phyloP scores from a whole-genome alignment of 2,329 filamentous ascomycete species.

The Pseudogymnoascus sp. region DNA sequence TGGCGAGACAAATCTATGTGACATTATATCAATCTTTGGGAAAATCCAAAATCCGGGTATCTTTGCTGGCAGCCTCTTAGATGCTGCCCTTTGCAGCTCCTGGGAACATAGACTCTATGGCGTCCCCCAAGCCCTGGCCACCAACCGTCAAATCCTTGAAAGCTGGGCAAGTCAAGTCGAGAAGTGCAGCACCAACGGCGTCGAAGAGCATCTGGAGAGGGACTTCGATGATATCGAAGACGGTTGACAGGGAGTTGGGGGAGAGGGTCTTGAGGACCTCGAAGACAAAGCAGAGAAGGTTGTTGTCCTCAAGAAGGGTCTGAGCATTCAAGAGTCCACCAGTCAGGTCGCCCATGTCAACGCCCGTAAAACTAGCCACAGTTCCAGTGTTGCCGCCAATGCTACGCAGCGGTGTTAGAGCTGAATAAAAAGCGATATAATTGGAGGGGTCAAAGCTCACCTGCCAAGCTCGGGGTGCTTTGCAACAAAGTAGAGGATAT shows the following conservation, averaged over 20 bases:
- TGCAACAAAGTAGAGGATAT: slow-evolving; percentile 32
- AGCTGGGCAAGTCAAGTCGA: slow-evolving; percentile 27
- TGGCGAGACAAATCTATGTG: not conserved
- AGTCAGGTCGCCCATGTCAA: slow-evolving; percentile 37
- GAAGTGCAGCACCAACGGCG: slow-evolving; percentile 24
- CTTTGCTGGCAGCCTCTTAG: not conserved
- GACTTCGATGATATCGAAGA: slow-evolving; percentile 31
- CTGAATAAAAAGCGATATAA: not conserved
- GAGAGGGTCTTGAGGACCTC: slow-evolving; percentile 33
- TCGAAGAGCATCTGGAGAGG: slow-evolving; percentile 28
- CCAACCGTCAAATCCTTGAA: slow-evolving; percentile 21
- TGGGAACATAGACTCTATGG: slow-evolving; percentile 12
- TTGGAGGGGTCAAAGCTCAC: not conserved
- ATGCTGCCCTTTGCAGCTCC: slow-evolving; percentile 10
- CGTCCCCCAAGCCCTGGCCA: slow-evolving; percentile 12
- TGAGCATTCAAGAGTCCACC: slow-evolving; percentile 38
- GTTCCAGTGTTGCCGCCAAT: slow-evolving; percentile 46
- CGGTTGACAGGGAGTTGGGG: slow-evolving; percentile 34
- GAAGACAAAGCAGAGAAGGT: slow-evolving; percentile 38
- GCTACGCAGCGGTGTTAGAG: not conserved
- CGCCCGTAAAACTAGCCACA: slow-evolving; percentile 43
- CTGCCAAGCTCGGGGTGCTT: slow-evolving; percentile 36
- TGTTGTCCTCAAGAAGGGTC: slow-evolving; percentile 41
- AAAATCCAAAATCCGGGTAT: not conserved
- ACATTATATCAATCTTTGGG: not conserved